Evolutionary conservation across 441 rosid species (phyloP), one percentile per base, ranked within the genome.

Genomic region (Erysimum pusillum): DNA sequence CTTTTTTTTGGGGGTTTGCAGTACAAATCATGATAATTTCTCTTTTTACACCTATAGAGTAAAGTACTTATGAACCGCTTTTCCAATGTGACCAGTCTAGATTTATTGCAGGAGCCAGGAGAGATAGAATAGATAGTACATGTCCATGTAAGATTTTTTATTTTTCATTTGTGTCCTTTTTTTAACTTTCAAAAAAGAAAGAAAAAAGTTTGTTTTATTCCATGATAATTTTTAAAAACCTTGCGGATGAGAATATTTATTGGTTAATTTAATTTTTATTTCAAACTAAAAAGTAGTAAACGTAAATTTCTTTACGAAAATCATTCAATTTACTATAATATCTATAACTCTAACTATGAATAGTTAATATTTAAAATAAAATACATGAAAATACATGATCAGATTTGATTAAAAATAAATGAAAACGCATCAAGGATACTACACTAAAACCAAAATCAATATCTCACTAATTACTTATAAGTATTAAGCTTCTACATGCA

Each of bases 1-100:
- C 42, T 9, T 13, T n/a, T n/a, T n/a, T 28, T 28, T 41, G 8
- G 63, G 73, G 38, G 39, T 22, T 11, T n/a, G 59, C 59, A 53
- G 81, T 52, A 72, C 63, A 44, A 78, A 78, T 78, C 69, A 78
- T 78, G 74, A 52, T 51, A n/a, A 32, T 67, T 41, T 77, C 74
- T 60, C 69, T 67, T 72, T 72, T 51, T 42, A 53, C 64, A 28
- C 22, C 1, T 41, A 77, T 15, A 53, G 13, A 34, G 57, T 58
- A 41, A 13, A 20, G 13, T 46, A 25, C 35, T 45, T 46, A 39
- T 62, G 67, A 78, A 61, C 36, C 59, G 52, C 74, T 66, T 72
- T 78, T 72, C 68, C 73, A 77, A 71, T 71, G 76, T 71, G 32
- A 64, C 42, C 49, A 64, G 39, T 15, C 46, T 76, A 20, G 32